Evolutionary conservation across 192 early-diverging fungal genomes (phyloP), one percentile per base, ranked within the genome.

Genomic region (Lunasporangiospora selenospora): DNA sequence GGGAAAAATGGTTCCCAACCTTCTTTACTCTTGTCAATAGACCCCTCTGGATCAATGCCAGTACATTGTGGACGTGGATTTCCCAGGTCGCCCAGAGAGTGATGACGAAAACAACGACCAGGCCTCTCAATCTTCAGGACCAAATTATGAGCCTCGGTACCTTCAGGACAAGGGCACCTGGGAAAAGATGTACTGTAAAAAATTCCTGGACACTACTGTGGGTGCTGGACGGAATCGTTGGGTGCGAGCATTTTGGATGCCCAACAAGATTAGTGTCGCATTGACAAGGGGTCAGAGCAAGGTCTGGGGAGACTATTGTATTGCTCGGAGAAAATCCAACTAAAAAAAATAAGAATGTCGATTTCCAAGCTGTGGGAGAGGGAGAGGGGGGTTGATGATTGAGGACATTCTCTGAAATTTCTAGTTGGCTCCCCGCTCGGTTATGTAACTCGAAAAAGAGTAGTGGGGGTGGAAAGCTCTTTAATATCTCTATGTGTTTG

Each of bases 271-370:
- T 16, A 56, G 48, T 6, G 34, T 73, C 6, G 69, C 69, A 4
- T 38, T 73, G 55, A 79, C 63, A 18, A 51, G 65, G 36, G 80
- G 81, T 5, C 52, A 80, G 43, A 49, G 65, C 9, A 73, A 73
- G 23, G 55, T 58, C 4, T 89, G 87, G 87, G 85, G 86, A 13
- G 78, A 85, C 27, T 89, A 89, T 48, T 89, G 88, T 62, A 41
- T 89, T 6, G 69, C 69, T 0, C 46, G 69, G 21, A 59, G 69
- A 13, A 73, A 63, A 24, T 46, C 65, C 43, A 27, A 41, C 3
- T n/a, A n/a, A n/a, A n/a, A n/a, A n/a, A n/a, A n/a, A n/a, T n/a
- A n/a, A n/a, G n/a, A n/a, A n/a, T n/a, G n/a, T n/a, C n/a, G n/a
- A n/a, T n/a, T n/a, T n/a, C n/a, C n/a, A n/a, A n/a, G n/a, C n/a